Evolutionary conservation across 495 filamentous ascomycete species (phyloP).

Genomic region (Penicillium coffeae): DNA sequence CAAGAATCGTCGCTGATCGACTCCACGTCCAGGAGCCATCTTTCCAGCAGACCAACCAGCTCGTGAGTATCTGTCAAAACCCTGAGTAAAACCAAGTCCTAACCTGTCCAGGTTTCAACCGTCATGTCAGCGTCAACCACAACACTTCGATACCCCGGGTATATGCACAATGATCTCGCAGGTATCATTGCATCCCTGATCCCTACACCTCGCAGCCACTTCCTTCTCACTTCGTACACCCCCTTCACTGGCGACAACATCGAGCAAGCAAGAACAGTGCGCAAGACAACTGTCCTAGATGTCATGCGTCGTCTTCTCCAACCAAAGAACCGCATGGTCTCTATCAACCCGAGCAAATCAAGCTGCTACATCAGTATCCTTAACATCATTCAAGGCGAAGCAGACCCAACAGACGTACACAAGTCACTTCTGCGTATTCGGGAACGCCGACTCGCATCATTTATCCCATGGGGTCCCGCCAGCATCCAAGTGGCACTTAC

Average conservation of each 20-base stretch:
- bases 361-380: conserved; percentile 98
- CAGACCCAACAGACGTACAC: conserved; percentile 93
- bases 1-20: conserved; percentile 88
- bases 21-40: conserved; percentile 92
- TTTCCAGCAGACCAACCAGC: conserved; percentile 94
- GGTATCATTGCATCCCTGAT: conserved; percentile 95
- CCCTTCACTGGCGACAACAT: conserved; percentile 95
- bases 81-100: no score
- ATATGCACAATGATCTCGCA: conserved; percentile 99
- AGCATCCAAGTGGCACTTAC: conserved; percentile 96
- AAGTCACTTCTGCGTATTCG: conserved; percentile 96
- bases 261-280: conserved; percentile 92
- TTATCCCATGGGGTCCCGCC: conserved; percentile 98
- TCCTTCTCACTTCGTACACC: conserved; percentile 96
- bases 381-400: conserved; percentile 97
- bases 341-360: conserved; percentile 89
- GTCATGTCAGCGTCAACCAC: conserved; percentile 99
- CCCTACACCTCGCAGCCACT: conserved; percentile 93
- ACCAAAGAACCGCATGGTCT: conserved; percentile 99
- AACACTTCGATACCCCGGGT: conserved; percentile 92
- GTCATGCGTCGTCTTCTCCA: conserved; percentile 95
- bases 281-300: conserved; percentile 95
- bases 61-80: no score
- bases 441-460: conserved; percentile 88
- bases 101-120: conserved; percentile 64